Evolutionary conservation across 2,329 filamentous ascomycete genomes (phyloP).

Genomic region (Pestalotiopsis sp.): DNA sequence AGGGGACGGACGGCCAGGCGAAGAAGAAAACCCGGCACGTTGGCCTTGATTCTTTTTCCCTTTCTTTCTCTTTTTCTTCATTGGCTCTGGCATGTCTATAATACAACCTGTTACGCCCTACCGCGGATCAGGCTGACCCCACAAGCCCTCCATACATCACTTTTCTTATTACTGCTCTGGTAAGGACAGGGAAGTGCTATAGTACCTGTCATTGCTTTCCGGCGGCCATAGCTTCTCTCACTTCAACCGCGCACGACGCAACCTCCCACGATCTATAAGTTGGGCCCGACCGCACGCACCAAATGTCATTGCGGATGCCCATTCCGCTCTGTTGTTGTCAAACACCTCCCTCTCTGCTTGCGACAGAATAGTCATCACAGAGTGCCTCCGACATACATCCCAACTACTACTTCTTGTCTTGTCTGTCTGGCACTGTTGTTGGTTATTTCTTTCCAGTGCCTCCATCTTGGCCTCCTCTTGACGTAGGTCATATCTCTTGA

Average conservation of each 20-base stretch:
- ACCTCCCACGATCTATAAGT: not conserved
- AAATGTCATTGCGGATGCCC: not conserved
- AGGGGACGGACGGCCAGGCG: not conserved
- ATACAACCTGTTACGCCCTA: slow-evolving; percentile 25
- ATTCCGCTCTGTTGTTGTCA: not conserved
- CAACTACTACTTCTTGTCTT: too few relatives aligned
- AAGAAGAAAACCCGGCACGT: not conserved
- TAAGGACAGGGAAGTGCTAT: not conserved
- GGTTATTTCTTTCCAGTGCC: too few relatives aligned
- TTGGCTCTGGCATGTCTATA: slow-evolving; percentile 24
- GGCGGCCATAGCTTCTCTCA: not conserved
- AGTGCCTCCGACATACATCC: too few relatives aligned
- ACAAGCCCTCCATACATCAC: slow-evolving; percentile 14
- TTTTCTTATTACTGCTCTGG: slow-evolving; percentile 21
- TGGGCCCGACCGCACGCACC: slow-evolving; percentile 5
- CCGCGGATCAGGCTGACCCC: slow-evolving; percentile 25
- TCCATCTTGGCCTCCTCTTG: too few relatives aligned
- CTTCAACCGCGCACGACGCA: not conserved
- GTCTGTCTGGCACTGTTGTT: too few relatives aligned
- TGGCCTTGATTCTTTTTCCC: not conserved
- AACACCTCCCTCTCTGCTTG: not conserved
- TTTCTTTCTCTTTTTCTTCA: not conserved
- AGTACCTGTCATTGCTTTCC: not conserved
- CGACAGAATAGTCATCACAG: not conserved
- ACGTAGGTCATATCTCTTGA: too few relatives aligned